phyloP scores from a whole-genome alignment of 2,329 filamentous ascomycete genomes.

The Rutstroemia sp. region DNA sequence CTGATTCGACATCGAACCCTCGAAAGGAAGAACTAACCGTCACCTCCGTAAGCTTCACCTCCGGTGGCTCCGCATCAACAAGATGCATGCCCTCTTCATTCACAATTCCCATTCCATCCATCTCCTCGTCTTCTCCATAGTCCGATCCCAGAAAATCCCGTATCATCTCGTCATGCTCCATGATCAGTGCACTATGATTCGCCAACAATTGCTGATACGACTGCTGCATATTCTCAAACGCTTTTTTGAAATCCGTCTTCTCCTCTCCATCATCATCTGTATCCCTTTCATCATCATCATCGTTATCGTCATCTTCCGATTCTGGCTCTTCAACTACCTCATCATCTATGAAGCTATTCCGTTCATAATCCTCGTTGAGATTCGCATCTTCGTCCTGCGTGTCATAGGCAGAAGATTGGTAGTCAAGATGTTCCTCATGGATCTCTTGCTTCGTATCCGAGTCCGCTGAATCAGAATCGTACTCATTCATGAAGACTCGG shows the following conservation, averaged over 20 bases:
- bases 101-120: conserved; percentile 5
- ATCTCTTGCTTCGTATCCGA: not conserved
- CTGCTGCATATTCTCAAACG: not conserved
- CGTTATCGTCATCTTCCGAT: not conserved
- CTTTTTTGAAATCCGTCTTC: conserved; percentile 19
- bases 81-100: conserved; percentile 14
- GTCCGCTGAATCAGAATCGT: conserved; percentile 9
- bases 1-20: not conserved
- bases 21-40: conserved; percentile 8
- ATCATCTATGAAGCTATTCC: conserved; percentile 23
- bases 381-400: conserved; percentile 18
- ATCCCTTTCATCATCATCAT: not conserved
- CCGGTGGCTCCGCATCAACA: conserved; percentile 12
- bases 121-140: conserved; percentile 12
- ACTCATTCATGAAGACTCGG: conserved; percentile 5
- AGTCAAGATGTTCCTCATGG: conserved; percentile 19
- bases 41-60: conserved; percentile 18
- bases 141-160: conserved; percentile 13
- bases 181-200: not conserved
- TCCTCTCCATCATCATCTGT: conserved; percentile 4
- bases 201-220: not conserved
- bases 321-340: conserved; percentile 8
- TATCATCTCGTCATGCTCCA: conserved; percentile 12
- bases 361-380: conserved; percentile 21
- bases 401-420: conserved; percentile 25